Base-by-base conservation (phyloP, 208 protist species). In the Tritrichomonas foetus region DNA sequence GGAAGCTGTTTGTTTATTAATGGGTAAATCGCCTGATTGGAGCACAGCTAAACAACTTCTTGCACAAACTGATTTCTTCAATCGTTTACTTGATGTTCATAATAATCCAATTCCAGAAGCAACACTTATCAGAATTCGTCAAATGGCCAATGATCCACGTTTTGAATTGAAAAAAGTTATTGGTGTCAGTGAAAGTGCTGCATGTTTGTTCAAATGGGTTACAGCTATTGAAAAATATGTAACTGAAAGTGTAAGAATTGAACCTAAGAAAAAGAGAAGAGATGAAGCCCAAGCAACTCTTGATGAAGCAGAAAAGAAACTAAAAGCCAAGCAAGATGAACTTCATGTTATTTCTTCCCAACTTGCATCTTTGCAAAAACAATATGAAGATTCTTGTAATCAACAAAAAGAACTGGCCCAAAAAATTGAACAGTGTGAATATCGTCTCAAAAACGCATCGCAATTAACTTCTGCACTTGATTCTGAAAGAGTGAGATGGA, bases 41-140 rank as follows among this genome's bases (percentile, higher is more conserved):
- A n/a, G 55, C 0, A 33, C 89, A 69, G 57, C 50, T 20, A 93
- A 93, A 39, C 16, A 16, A 27, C 20, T 93, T 50, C 96, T 99
- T 33, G 96, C 96, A 94, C 97, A 99, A 94, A 95, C 97, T 30
- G 98, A 98, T 95, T 99, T 99, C 95, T 97, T 99, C 78, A 95
- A 97, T 55, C 97, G 97, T 96, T 96, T 99, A 78, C 97, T 98
- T 93, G 97, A 97, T 36, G 99, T 98, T 95, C 97, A 99, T 96
- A 98, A 98, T 95, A 96, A 98, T 93, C 96, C 98, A 95, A 98
- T 99, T 96, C 98, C 97, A 74, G 98, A 99, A 94, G 95, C 96
- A 95, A 95, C 98, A 78, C 94, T 99, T 27, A 98, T 97, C 93
- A 97, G 97, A 95, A 96, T 99, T 61, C 96, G 97, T 93, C 98